Percentiles rank a stretch among this genome's conserved stretches.
phyloP scores from a whole-genome alignment of 2,329 filamentous ascomycete genomes.

The Zymoseptoria pseudotritici region DNA sequence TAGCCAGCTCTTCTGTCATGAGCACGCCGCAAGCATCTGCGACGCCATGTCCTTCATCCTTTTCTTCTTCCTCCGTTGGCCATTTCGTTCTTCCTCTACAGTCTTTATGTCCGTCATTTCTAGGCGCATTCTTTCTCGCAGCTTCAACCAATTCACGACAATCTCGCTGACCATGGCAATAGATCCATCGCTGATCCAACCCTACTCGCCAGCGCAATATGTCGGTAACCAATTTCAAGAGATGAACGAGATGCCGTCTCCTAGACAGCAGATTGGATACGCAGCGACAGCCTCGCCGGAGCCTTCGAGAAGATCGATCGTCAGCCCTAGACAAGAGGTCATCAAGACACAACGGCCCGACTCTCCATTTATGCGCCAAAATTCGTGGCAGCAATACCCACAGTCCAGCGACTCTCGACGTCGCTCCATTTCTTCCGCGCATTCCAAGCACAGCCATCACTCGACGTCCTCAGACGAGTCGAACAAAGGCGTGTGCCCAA shows the following conservation, averaged over 20 bases:
- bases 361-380: conserved; percentile 59
- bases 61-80: conserved; percentile 28
- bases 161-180: conserved; percentile 2
- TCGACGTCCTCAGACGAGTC: conserved; percentile 32
- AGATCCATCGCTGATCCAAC: conserved; percentile 55
- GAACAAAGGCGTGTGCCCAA: conserved; percentile 67
- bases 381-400: conserved; percentile 46
- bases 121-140: conserved; percentile 16
- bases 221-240: conserved; percentile 37
- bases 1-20: not conserved
- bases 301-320: conserved; percentile 47
- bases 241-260: conserved; percentile 33
- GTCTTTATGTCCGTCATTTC: conserved; percentile 36
- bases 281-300: conserved; percentile 54
- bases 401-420: conserved; percentile 43
- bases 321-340: conserved; percentile 35
- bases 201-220: conserved; percentile 38
- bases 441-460: conserved; percentile 53
- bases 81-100: conserved; percentile 31
- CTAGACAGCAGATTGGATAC: conserved; percentile 32
- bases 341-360: conserved; percentile 42
- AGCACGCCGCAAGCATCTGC: conserved; percentile 2
- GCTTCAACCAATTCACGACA: not conserved
- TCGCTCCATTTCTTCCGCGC: conserved; percentile 63
- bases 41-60: conserved; percentile 25